phyloP scores from a whole-genome alignment of 2,329 filamentous ascomycete species.

The Escovopsis sp. region DNA sequence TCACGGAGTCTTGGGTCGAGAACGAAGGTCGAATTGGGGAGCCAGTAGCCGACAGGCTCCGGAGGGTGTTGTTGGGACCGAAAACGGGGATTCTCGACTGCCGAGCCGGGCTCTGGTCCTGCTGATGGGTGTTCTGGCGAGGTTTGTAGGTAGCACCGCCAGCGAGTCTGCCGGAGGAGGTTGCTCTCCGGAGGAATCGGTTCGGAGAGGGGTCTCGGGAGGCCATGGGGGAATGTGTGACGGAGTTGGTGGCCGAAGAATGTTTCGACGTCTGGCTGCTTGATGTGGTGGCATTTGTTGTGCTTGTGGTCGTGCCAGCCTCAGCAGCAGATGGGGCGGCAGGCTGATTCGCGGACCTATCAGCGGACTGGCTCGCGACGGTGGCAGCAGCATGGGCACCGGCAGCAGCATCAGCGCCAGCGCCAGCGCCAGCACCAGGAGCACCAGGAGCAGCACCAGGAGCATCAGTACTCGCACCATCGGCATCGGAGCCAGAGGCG shows the following conservation, averaged over 20 bases:
- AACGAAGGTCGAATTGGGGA: constrained; percentile 49
- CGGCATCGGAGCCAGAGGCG: too few species aligned
- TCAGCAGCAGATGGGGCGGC: constrained; percentile 4
- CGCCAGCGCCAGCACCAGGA: too few species aligned
- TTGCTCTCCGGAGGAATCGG: constrained; percentile 22
- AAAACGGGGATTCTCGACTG: constrained; percentile 30
- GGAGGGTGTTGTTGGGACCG: constrained; percentile 48
- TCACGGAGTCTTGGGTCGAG: constrained; percentile 41
- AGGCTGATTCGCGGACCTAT: constrained; percentile 8
- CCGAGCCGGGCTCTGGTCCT: constrained; percentile 50
- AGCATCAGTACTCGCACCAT: too few species aligned
- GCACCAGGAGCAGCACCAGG: too few species aligned
- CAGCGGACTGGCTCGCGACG: constrained; percentile 8
- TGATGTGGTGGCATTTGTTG: constrained; percentile 9
- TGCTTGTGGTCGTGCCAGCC: constrained; percentile 4
- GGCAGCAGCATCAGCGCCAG: too few species aligned
- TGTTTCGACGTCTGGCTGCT: constrained; percentile 20
- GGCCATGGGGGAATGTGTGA: constrained; percentile 21
- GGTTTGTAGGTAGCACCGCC: constrained; percentile 29
- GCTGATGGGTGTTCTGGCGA: constrained; percentile 45
- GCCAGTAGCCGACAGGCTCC: constrained; percentile 52
- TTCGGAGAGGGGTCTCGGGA: constrained; percentile 35
- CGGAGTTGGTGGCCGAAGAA: constrained; percentile 23
- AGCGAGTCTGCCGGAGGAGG: constrained; percentile 20
- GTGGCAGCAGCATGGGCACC: too few species aligned